phyloP scores from a whole-genome alignment of 352 stramenopile genomes.

The Globisporangium radiosum region DNA sequence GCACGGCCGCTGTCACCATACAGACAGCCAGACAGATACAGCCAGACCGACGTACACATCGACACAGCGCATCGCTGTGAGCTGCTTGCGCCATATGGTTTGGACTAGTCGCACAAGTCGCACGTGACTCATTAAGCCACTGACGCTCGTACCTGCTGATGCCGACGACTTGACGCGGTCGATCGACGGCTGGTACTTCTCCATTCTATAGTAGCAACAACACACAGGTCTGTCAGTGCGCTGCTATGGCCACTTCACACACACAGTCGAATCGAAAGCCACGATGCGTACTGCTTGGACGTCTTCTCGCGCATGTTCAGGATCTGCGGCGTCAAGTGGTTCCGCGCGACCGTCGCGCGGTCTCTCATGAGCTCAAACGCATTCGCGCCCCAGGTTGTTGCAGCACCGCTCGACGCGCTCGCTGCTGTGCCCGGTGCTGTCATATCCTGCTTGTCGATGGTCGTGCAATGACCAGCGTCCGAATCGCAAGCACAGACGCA shows the following conservation, averaged over 20 bases:
- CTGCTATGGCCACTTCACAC: background rate
- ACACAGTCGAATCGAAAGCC: no score
- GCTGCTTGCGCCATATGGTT: no score
- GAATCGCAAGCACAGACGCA: no score
- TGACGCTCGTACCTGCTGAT: constrained; percentile 28
- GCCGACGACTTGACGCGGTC: constrained; percentile 68
- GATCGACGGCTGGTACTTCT: constrained; percentile 74
- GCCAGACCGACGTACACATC: no score
- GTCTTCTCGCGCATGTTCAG: constrained; percentile 46
- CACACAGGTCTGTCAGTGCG: constrained; percentile 1
- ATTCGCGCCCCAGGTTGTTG: constrained; percentile 15
- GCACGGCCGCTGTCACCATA: constrained; percentile 23
- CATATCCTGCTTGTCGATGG: constrained; percentile 2
- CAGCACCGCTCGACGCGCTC: background rate
- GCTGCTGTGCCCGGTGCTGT: background rate
- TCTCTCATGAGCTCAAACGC: constrained; percentile 48
- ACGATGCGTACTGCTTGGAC: constrained; percentile 31
- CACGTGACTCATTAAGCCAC: no score
- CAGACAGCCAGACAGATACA: background rate
- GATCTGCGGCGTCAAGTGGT: constrained; percentile 46
- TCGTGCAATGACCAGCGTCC: background rate
- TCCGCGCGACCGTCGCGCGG: constrained; percentile 42
- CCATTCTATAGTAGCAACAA: constrained; percentile 24
- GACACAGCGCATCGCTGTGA: no score
- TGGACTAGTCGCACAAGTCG: no score